Conservation (phyloP, 2,329 filamentous ascomycete species). For the Curvularia sp. region DNA sequence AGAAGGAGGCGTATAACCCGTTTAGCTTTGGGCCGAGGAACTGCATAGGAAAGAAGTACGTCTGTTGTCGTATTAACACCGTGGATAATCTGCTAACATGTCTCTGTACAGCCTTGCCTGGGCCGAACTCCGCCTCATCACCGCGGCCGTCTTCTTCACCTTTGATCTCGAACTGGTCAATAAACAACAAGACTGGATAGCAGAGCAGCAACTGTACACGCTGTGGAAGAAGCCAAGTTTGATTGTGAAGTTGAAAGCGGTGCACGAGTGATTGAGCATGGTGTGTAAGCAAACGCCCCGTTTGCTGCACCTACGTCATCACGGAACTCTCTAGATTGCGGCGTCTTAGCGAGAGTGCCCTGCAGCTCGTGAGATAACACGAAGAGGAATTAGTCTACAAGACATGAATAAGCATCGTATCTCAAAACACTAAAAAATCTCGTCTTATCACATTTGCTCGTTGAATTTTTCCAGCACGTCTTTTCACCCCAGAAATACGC, state of each 20-base stretch:
- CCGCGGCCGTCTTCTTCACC: constrained; percentile 34
- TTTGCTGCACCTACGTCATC: neutral
- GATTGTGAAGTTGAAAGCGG: constrained; percentile 35
- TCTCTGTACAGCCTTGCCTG: constrained; percentile 26
- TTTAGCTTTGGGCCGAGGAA: constrained; percentile 40
- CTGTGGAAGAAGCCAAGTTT: constrained; percentile 46
- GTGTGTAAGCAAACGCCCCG: neutral
- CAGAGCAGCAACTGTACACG: constrained; percentile 37
- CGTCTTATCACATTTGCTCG: too few species aligned
- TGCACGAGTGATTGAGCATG: constrained; percentile 15
- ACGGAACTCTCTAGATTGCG: neutral
- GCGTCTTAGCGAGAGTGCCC: neutral
- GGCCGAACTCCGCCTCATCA: constrained; percentile 39
- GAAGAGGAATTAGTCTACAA: too few species aligned
- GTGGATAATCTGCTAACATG: neutral
- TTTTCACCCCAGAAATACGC: too few species aligned
- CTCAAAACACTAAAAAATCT: too few species aligned
- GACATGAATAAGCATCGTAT: too few species aligned
- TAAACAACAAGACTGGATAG: constrained; percentile 49
- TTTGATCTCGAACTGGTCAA: constrained; percentile 36
- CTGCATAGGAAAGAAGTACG: constrained; percentile 46
- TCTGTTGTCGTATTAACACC: neutral
- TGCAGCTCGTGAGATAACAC: too few species aligned
- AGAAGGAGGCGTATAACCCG: constrained; percentile 37
- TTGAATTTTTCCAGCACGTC: too few species aligned